A percentile compares a stretch with the other conserved stretches of the same genome.
Conservation (phyloP, 495 filamentous ascomycete genomes). For the Aspergillus bertholletiae region DNA sequence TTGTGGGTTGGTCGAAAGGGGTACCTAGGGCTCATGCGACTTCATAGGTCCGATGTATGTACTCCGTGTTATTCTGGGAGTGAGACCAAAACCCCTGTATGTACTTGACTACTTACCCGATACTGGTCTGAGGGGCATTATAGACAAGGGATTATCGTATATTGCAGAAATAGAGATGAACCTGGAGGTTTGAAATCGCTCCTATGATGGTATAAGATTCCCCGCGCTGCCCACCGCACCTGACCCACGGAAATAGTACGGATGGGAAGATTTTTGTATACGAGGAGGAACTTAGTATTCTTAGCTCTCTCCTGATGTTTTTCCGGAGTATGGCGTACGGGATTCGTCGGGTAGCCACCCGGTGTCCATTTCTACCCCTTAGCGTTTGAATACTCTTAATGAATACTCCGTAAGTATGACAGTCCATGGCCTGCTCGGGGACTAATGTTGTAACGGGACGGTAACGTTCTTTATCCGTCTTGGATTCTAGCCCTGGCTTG, state of each 20-base stretch:
- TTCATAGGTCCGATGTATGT: too few relatives aligned
- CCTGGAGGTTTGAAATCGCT: background rate
- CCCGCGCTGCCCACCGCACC: too few relatives aligned
- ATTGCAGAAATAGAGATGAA: background rate
- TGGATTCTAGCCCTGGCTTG: background rate
- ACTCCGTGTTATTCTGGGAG: background rate
- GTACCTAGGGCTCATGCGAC: too few relatives aligned
- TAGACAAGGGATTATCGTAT: background rate
- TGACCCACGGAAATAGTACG: background rate
- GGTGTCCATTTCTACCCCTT: background rate
- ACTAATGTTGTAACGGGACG: background rate
- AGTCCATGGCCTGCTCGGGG: too few relatives aligned
- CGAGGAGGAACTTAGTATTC: background rate
- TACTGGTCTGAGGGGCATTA: background rate
- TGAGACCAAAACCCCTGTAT: background rate
- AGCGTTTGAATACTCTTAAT: background rate
- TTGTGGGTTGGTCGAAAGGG: too few relatives aligned
- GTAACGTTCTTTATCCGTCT: background rate
- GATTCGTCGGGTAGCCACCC: background rate
- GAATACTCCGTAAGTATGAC: background rate
- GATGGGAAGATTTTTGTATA: background rate
- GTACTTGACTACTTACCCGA: background rate
- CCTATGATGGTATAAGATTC: background rate
- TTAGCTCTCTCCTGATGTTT: background rate
- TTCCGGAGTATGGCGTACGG: background rate